Base-by-base conservation (phyloP, 2,329 filamentous ascomycete species). In the Passalora sequoiae region DNA sequence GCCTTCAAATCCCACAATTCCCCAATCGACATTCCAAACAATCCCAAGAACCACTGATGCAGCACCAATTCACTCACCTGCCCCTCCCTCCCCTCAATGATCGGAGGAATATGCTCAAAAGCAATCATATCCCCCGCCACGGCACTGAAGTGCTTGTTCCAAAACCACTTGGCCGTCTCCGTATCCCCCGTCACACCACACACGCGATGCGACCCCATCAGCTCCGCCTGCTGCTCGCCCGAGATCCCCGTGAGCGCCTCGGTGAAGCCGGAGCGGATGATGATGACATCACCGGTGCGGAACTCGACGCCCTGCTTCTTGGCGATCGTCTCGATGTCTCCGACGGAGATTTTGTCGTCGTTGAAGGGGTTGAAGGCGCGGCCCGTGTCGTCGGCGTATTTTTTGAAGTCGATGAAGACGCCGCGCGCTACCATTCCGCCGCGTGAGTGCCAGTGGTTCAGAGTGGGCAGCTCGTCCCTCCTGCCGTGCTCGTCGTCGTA, bases 301-400 rank as follows among this genome's bases (percentile, higher is more conserved):
- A 77, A 67, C 1, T 61, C 58, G 0, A 69, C 66, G 15, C 66
- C 64, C 51, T 76, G 67, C 30, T 64, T 64, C 43, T 60, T 57
- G 1, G 71, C 71, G 6, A 77, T 65, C 17, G 66, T 60, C 37
- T 71, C 59, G 1, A 80, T 61, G 1, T 64, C 60, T 0, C 60
- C 58, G 1, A 73, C 56, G 0, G 72, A 63, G 38, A 80, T 76
- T 25, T 53, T 49, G 44, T 64, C 53, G 22, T 49, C 43, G 12
- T 76, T 78, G 50, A 75, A 71, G 1, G 78, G 66, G 45, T 82
- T 72, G 27, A 78, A 78, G 36, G 69, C 55, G 40, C 82, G 74
- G 24, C 72, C 73, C 33, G 80, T 71, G 27, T 66, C 65, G 13
- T 69, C 68, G 2, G 81, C 79, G 73, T 81, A 86, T 7, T 62